These are phyloP conservation scores for Pittosporum tobira DNA, from an alignment of 129 eudicot species.

Conservation along the genomic window DNA sequence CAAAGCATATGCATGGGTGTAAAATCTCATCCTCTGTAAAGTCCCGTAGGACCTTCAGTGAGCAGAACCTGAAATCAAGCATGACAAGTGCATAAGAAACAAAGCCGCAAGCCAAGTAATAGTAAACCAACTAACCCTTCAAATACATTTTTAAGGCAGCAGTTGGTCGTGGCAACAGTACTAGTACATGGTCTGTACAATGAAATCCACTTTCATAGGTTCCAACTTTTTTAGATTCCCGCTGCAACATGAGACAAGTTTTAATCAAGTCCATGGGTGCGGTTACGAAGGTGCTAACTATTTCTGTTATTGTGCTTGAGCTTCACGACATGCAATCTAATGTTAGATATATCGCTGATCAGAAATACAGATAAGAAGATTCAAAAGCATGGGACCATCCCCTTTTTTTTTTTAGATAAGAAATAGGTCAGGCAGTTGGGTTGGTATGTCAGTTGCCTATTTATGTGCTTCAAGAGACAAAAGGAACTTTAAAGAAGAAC, in stretches of 20 bases:
- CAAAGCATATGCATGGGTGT: not conserved
- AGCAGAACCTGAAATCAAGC: slow-evolving; percentile 50
- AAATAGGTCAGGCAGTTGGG: not conserved
- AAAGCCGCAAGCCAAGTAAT: not conserved
- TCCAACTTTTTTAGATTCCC: slow-evolving; percentile 51
- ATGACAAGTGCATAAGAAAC: slow-evolving; percentile 2
- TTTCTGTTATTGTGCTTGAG: slow-evolving; percentile 84
- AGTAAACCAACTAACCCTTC: too few species aligned
- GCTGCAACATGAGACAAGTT: slow-evolving; percentile 91
- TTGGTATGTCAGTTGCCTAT: too few species aligned
- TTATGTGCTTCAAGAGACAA: too few species aligned
- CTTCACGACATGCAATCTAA: slow-evolving; percentile 38
- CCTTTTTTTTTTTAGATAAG: too few species aligned
- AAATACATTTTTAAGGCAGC: too few species aligned
- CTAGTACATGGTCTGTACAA: slow-evolving; percentile 72
- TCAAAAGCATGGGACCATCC: not conserved
- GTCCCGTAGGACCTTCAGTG: slow-evolving; percentile 86
- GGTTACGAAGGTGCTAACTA: slow-evolving; percentile 69
- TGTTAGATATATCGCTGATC: slow-evolving; percentile 5
- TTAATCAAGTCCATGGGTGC: slow-evolving; percentile 92
- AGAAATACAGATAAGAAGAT: not conserved
- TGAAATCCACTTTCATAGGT: slow-evolving; percentile 73
- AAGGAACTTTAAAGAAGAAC: not conserved
- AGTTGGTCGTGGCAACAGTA: not conserved
- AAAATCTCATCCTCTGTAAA: slow-evolving; percentile 96